Percentiles rank a stretch among this genome's conserved stretches.
Evolutionary conservation across 495 filamentous ascomycete species (phyloP).

Genomic region (Usnea hakonensis): DNA sequence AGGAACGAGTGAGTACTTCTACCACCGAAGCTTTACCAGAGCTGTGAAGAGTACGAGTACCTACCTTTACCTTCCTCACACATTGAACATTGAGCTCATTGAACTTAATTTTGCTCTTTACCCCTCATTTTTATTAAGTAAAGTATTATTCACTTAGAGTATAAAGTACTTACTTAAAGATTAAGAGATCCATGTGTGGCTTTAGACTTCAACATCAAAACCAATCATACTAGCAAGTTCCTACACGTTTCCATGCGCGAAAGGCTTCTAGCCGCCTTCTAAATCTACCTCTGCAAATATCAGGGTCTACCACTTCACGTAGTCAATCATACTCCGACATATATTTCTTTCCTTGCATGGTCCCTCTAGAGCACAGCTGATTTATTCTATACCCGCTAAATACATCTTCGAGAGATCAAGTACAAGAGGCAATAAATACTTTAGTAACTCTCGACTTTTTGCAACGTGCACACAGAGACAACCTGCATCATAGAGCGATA

Average conservation of each 20-base stretch:
- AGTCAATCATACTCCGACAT: conserved; percentile 1
- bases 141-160: too few species aligned
- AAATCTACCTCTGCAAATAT: too few species aligned
- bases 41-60: too few species aligned
- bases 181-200: background rate
- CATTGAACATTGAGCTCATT: background rate
- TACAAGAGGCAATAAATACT: background rate
- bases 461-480: conserved; percentile 5
- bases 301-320: too few species aligned
- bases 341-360: conserved; percentile 1
- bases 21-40: too few species aligned
- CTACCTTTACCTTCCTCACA: background rate
- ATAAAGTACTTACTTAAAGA: too few species aligned
- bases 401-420: background rate
- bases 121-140: background rate
- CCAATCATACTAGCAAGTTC: conserved; percentile 1
- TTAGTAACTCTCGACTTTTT: background rate
- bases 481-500: background rate
- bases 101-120: background rate
- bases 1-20: too few species aligned
- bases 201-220: background rate
- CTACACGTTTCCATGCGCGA: background rate
- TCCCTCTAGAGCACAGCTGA: background rate
- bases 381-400: background rate
- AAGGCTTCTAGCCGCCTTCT: background rate